Conservation (phyloP, 495 filamentous ascomycete genomes). For the Penicillium malachiteum region DNA sequence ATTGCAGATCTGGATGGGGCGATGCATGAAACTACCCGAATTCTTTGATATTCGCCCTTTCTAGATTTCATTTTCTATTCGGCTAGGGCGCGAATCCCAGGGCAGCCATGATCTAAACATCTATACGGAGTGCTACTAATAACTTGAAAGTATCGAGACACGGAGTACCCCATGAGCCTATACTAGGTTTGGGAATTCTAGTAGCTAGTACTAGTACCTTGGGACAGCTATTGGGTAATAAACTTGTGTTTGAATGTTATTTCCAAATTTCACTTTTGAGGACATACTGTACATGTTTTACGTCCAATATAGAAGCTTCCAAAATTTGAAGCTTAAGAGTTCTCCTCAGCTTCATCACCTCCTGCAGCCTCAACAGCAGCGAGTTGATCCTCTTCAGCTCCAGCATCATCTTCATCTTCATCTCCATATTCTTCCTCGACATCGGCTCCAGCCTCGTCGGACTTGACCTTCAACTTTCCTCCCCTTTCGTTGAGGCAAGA, state of each 20-base stretch:
- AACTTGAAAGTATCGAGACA: too few species aligned
- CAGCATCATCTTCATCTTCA: slow-evolving; percentile 25
- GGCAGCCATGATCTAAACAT: too few species aligned
- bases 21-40: background rate
- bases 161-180: background rate
- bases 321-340: background rate
- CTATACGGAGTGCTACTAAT: too few species aligned
- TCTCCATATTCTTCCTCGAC: slow-evolving; percentile 28
- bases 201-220: too few species aligned
- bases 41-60: background rate
- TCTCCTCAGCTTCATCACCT: slow-evolving; percentile 9
- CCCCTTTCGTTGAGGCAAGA: slow-evolving; percentile 86
- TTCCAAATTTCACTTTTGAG: background rate
- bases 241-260: too few species aligned
- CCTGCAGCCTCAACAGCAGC: slow-evolving; percentile 5
- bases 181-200: background rate
- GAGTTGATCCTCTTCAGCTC: slow-evolving; percentile 20
- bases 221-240: too few species aligned
- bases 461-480: slow-evolving; percentile 50
- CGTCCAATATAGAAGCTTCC: background rate
- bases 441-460: slow-evolving; percentile 17
- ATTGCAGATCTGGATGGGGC: background rate
- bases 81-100: too few species aligned
- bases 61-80: background rate
- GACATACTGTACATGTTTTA: background rate